Evolutionary conservation across 306 rosid species (phyloP), one percentile per base, ranked within the genome.

Genomic region (Lithocarpus polystachyus): DNA sequence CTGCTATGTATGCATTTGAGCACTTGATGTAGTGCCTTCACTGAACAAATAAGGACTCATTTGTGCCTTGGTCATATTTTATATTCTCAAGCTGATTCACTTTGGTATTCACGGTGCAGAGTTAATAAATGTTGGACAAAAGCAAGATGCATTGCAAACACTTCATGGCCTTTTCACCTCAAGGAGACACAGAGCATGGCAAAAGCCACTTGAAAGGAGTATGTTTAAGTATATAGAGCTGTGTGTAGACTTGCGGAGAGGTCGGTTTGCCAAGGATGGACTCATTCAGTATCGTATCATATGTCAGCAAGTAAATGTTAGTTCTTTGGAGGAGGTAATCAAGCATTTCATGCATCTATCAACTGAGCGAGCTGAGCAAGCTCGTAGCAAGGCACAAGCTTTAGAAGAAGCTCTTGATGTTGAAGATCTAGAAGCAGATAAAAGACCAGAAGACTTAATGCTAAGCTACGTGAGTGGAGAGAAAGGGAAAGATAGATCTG

Each of bases 311-410:
- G 99, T 96, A 33, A 96, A 96, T 85, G 99, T 96, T 43, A 83
- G 87, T 74, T 96, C 99, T 3, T 85, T 96, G 76, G 99, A 96
- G 86, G 99, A 96, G 87, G 99, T 96, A 53, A 96, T 96, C 79
- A 96, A 96, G 84, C 98, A 96, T 77, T 96, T 96, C 65, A 93
- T 96, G 97, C 98, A 91, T 78, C 92, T 93, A 5, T 93, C 99
- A 0, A 91, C 99, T 11, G 99, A 96, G 90, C 90, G 92, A 87
- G 99, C 99, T 5, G 99, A 96, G 83, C 96, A 91, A 83, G 99
- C 98, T 6, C 98, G 99, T 15, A 88, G 87, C 79, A 97, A 96
- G 89, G 99, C 98, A 0, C 93, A 93, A 79, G 99, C 94, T 9
- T 74, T 96, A 31, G 99, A 96, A 79, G 99, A 93, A 72, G 99